Evolutionary conservation across 129 eudicot species (phyloP), one percentile per base, ranked within the genome.

Genomic region (Oenanthe sinensis): DNA sequence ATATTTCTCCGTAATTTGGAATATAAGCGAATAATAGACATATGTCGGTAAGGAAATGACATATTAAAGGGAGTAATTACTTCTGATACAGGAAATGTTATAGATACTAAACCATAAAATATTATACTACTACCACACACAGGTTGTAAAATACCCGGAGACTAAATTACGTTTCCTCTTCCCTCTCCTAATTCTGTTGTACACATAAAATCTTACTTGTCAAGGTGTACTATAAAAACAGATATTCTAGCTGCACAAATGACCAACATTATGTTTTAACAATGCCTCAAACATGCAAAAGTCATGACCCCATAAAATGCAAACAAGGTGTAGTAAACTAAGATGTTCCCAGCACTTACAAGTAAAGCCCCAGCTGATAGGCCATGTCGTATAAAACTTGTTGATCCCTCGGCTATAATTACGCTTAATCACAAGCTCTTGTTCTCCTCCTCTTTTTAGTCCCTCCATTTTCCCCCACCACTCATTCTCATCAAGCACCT

Each of bases 401-500:
- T 77, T 94, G 98, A 71, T 94, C 96, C 82, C 90, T 80, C 96
- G 79, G 79, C 93, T 82, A 75, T 84, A 94, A 78, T 74, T 79
- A 42, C 86, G 92, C 81, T 85, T 90, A 75, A 94, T 88, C 50
- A 94, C 47, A 88, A 94, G 73, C 81, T 94, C 98, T 67, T 81
- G 86, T 71, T 87, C 97, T 52, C 85, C 92, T 75, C 96, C 96
- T 55, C 77, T 88, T 79, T 91, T 87, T 86, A 94, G 48, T 63
- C 86, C 85, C 81, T 91, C 97, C 78, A 94, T 75, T 50, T 91
- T 88, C 20, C 83, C 90, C 93, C 97, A 88, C 98, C 96, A 91
- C 33, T 90, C 92, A 78, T 87, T 86, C 90, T 88, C 84, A 79
- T 94, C 93, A 87, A 94, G 80, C 45, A 81, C 92, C 87, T 91